Evolutionary conservation across 1,284 basidiomycete genomes (phyloP).

Genomic region (Singerocomus rubriflavus): DNA sequence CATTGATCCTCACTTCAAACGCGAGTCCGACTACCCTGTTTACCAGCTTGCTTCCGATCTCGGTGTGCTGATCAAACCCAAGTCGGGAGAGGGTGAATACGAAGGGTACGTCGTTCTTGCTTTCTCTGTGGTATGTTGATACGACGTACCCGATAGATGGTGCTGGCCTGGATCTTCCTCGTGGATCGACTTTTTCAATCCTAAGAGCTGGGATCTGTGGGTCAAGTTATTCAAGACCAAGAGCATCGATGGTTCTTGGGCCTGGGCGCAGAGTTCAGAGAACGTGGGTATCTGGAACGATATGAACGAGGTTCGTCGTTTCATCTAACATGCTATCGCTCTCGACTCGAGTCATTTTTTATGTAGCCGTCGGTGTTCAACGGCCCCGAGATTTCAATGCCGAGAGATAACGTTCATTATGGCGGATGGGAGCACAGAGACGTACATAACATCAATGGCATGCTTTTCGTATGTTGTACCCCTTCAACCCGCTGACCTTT

Average conservation of each 20-base stretch:
- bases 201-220: slow-evolving; percentile 91
- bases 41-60: slow-evolving; percentile 84
- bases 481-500: background rate
- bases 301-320: slow-evolving; percentile 87
- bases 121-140: background rate
- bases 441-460: slow-evolving; percentile 91
- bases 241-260: slow-evolving; percentile 49
- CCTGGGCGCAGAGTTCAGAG: slow-evolving; percentile 75
- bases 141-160: slow-evolving; percentile 46
- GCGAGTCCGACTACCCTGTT: slow-evolving; percentile 75
- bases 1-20: slow-evolving; percentile 95
- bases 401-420: slow-evolving; percentile 88
- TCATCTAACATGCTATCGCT: background rate
- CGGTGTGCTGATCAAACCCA: slow-evolving; percentile 79
- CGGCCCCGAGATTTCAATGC: slow-evolving; percentile 97
- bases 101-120: slow-evolving; percentile 56
- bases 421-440: slow-evolving; percentile 98
- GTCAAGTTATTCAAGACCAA: slow-evolving; percentile 73
- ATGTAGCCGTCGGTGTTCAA: slow-evolving; percentile 92
- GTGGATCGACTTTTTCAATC: slow-evolving; percentile 98
- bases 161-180: slow-evolving; percentile 96
- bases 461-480: slow-evolving; percentile 64
- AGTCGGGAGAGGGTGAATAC: slow-evolving; percentile 78
- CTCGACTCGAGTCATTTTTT: background rate
- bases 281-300: slow-evolving; percentile 96